Evolutionary conservation across 768 basidiomycete species (phyloP), one percentile per base, ranked within the genome.

Genomic region (Naganishia randhawae): DNA sequence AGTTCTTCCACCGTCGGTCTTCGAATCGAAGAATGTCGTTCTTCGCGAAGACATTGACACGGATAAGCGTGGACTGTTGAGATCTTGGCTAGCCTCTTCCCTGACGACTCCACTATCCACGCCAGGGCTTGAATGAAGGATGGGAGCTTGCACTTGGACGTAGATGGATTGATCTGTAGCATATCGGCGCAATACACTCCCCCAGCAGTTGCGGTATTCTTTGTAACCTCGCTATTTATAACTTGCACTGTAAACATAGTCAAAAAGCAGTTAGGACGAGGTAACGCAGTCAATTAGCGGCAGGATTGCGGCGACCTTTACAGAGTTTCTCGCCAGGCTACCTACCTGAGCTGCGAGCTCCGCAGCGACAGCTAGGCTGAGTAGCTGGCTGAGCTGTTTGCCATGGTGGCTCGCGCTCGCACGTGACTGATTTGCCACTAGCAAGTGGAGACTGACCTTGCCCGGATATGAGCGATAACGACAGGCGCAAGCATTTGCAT

Each of bases 21-120:
- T 25, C 37, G 37, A 61, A 7, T 41, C 57, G 57, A 25, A 25
- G 57, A 61, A 61, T 61, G 57, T 41, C 22, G 29, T 39, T 7
- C 57, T 61, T n/a, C 57, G 57, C 9, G 14, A 29, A 11, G 57
- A 61, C 25, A 61, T 61, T 39, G 57, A 42, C 9, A 39, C 41
- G 57, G 57, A 61, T 25, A 27, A 7, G 7, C 57, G 57, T 9
- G 57, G 57, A 9, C n/a, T 61, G 39, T 19, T 61, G 37, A 42
- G 57, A 19, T 61, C 57, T 13, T 61, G 57, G 57, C 33, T 61
- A 9, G 57, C 57, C 17, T 61, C 35, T 14, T 61, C 22, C 8
- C 37, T 29, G 11, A 61, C 33, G n/a, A 61, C 57, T 11, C 57
- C 57, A 25, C 22, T 41, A 25, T 39, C 29, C 14, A 61, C 57